Evolutionary conservation across 2,329 filamentous ascomycete species (phyloP), one percentile per base, ranked within the genome.

Genomic region (Xylariomycetidae sp.): DNA sequence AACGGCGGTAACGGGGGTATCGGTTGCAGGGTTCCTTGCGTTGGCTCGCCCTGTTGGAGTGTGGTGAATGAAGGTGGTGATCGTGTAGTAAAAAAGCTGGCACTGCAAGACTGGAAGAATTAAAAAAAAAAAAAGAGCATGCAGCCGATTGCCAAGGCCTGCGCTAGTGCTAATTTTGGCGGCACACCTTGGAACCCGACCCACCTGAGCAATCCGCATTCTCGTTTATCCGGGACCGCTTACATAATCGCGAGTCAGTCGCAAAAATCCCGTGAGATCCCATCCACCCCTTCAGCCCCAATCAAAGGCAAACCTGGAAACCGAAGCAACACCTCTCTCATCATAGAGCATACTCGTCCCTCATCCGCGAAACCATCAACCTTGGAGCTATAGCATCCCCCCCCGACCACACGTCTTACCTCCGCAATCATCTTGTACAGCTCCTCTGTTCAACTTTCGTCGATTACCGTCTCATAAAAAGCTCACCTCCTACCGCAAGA

Each of bases 21-120:
- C 20, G 18, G 34, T 16, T 11, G 17, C 70, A 74, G 70, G 70
- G 71, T 74, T 75, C 71, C 70, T 74, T 75, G 70, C 71, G 68
- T 69, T 73, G 66, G 71, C 70, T 75, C 71, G 70, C 71, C 70
- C 70, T 73, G 62, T 59, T 30, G 32, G 36, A 25, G 42, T 34
- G 42, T 38, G 22, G 62, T 59, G 30, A 33, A 36, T 22, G 43
- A 36, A 43, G 41, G 19, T 40, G 42, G 30, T 16, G 31, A 46
- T 27, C 27, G 33, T 32, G 22, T 23, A 34, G 33, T 14, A 27
- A 28, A 16, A 18, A 31, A 34, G 31, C 27, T 39, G 16, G 23
- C 20, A 37, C 16, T 29, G 8, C n/a, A 23, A 23, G 20, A 27
- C 18, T 16, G 19, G 28, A 25, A 26, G 12, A 23, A 25, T n/a